phyloP scores from a whole-genome alignment of 352 stramenopile genomes.

The Phytophthora syringae region DNA sequence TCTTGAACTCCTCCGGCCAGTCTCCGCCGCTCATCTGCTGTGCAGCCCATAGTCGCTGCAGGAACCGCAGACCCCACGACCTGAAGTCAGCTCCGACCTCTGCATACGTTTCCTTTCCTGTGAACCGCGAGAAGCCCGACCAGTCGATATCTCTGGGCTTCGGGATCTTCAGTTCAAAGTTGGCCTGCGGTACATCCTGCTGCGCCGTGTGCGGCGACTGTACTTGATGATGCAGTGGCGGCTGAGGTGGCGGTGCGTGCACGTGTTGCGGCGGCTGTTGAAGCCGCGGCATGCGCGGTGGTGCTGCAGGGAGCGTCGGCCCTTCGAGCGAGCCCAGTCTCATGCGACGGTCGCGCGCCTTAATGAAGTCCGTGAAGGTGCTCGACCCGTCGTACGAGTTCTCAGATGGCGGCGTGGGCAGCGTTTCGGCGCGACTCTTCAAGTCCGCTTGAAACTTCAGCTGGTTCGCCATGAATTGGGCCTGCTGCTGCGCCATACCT shows the following conservation, averaged over 20 bases:
- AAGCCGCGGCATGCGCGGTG: neutral
- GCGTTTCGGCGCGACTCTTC: neutral
- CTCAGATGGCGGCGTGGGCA: neutral
- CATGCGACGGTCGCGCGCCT: too few relatives aligned
- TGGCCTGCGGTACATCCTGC: neutral
- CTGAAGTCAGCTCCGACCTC: conserved; percentile 13
- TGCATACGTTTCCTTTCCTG: neutral
- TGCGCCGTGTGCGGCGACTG: neutral
- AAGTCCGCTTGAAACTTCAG: neutral
- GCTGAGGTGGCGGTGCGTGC: neutral
- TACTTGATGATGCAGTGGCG: too few relatives aligned
- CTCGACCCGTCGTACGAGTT: conserved; percentile 4
- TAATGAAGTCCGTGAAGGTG: too few relatives aligned
- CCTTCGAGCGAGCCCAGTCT: too few relatives aligned
- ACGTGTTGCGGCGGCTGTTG: neutral
- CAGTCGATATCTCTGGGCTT: conserved; percentile 12
- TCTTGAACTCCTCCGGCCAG: conserved; percentile 15
- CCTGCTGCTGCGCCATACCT: conserved; percentile 9
- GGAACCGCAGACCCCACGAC: conserved; percentile 5
- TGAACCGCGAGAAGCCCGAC: conserved; percentile 3
- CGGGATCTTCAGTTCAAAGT: conserved; percentile 2
- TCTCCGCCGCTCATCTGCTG: conserved; percentile 8
- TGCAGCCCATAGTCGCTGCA: conserved; percentile 4
- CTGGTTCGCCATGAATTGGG: conserved; percentile 3
- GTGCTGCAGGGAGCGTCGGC: neutral